These are phyloP conservation scores for Vitis hybrid DNA, from an alignment of 177 flowering plant genomes.

Conservation along the genomic window DNA sequence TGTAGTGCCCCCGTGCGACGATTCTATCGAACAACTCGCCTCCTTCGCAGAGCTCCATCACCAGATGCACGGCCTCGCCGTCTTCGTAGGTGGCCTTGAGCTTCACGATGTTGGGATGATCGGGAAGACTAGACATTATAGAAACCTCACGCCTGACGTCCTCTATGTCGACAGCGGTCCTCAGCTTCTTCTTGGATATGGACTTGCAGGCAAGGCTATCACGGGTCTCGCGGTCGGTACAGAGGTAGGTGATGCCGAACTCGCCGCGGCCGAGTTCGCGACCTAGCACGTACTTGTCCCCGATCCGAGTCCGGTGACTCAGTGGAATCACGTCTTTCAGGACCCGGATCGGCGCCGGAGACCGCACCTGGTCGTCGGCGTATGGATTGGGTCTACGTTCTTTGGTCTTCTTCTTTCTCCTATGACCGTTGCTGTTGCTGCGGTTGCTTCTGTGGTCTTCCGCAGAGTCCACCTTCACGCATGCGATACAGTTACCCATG, in stretches of 20 bases:
- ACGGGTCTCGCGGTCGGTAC: conserved; percentile 74
- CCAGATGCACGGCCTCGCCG: conserved; percentile 76
- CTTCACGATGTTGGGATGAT: conserved; percentile 76
- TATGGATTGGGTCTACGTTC: conserved; percentile 63
- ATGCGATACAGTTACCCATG: conserved; percentile 69
- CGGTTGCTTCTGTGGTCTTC: conserved; percentile 7
- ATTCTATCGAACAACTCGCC: conserved; percentile 94
- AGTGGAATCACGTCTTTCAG: conserved; percentile 66
- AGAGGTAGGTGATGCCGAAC: conserved; percentile 87
- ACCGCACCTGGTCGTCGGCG: conserved; percentile 31
- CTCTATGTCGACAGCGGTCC: conserved; percentile 84
- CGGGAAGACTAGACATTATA: conserved; percentile 81
- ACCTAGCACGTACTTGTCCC: conserved; percentile 81
- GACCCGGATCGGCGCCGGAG: conserved; percentile 74
- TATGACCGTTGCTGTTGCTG: conserved; percentile 2
- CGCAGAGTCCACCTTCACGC: conserved; percentile 30
- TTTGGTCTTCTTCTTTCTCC: conserved; percentile 16
- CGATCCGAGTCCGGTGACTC: conserved; percentile 53
- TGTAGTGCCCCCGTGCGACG: conserved; percentile 89
- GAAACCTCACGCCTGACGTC: conserved; percentile 90
- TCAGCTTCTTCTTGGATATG: conserved; percentile 82
- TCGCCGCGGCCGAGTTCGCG: conserved; percentile 94
- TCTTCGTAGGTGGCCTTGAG: conserved; percentile 87
- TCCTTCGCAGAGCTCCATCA: conserved; percentile 94
- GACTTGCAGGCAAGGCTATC: conserved; percentile 83